phyloP scores from a whole-genome alignment of 176 grass and related monocot genomes.

The Melocanna baccifera region DNA sequence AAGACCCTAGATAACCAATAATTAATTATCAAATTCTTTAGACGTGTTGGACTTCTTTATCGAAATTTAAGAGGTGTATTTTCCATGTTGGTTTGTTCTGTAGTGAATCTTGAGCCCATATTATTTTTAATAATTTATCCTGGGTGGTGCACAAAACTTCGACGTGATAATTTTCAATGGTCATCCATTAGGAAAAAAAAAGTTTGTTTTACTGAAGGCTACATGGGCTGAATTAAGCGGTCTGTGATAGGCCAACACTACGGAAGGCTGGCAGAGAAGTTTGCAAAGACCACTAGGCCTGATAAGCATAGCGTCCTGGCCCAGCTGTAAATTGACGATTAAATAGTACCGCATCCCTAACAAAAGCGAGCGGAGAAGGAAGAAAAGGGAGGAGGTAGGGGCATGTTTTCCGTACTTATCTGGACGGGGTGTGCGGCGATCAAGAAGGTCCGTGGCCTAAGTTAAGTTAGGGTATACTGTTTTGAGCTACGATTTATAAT shows the following conservation, averaged over 20 bases:
- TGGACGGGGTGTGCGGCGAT: neutral
- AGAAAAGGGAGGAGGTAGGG: neutral
- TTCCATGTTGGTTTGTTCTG: neutral
- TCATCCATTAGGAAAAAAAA: neutral
- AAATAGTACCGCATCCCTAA: neutral
- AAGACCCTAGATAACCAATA: neutral
- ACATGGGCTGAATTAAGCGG: neutral
- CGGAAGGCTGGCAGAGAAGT: neutral
- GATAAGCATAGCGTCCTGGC: neutral
- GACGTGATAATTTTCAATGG: neutral
- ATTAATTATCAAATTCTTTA: neutral
- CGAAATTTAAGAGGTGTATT: neutral
- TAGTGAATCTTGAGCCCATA: neutral
- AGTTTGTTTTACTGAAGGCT: neutral
- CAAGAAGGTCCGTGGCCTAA: too few species aligned
- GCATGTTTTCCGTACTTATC: neutral
- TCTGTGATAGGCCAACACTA: neutral
- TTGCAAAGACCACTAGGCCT: neutral
- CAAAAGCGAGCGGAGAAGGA: too few species aligned
- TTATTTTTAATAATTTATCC: neutral
- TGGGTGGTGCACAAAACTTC: neutral
- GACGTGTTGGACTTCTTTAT: neutral
- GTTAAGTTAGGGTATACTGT: too few species aligned
- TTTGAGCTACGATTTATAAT: too few species aligned
- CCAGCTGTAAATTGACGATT: neutral